phyloP scores from a whole-genome alignment of 2,329 filamentous ascomycete species.

The Talaromyces sp. region DNA sequence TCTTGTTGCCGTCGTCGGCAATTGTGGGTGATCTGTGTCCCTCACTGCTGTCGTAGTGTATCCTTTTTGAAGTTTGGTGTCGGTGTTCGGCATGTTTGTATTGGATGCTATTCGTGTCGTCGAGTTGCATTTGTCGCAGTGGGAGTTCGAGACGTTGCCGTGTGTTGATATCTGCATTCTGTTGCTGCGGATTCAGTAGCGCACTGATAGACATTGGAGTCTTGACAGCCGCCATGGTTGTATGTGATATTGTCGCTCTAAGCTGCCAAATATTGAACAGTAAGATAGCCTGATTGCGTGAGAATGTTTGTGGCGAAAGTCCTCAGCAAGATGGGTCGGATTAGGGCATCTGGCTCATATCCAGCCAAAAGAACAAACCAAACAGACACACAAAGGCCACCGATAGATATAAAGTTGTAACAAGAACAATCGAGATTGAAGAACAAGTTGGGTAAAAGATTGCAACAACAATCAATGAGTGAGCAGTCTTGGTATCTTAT shows the following conservation, averaged over 20 bases:
- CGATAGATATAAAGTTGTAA: background rate
- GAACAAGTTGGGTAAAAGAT: background rate
- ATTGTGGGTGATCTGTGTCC: background rate
- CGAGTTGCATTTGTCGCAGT: slow-evolving; percentile 18
- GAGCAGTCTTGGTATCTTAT: slow-evolving; percentile 6
- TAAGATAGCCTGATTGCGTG: background rate
- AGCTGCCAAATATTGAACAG: background rate
- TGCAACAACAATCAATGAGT: background rate
- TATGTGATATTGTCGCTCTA: background rate
- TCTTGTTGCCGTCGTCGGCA: background rate
- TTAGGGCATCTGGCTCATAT: slow-evolving; percentile 1
- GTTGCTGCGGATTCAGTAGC: slow-evolving; percentile 17
- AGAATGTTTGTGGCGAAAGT: background rate
- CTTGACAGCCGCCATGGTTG: slow-evolving; percentile 14
- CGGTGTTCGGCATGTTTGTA: slow-evolving; percentile 22
- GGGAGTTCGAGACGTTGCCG: slow-evolving; percentile 28
- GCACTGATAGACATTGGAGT: slow-evolving; percentile 18
- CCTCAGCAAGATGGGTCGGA: background rate
- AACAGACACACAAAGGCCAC: slow-evolving; percentile 1
- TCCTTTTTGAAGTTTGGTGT: slow-evolving; percentile 14
- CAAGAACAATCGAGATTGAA: background rate
- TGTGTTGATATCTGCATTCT: slow-evolving; percentile 16
- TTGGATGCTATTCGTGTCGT: slow-evolving; percentile 13
- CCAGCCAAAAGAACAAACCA: slow-evolving; percentile 1
- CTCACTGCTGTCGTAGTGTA: slow-evolving; percentile 19